A percentile compares a stretch with the other conserved stretches of the same genome.
Evolutionary conservation across 805 yeast species (phyloP).

Genomic region (Saturnispora dispora): DNA sequence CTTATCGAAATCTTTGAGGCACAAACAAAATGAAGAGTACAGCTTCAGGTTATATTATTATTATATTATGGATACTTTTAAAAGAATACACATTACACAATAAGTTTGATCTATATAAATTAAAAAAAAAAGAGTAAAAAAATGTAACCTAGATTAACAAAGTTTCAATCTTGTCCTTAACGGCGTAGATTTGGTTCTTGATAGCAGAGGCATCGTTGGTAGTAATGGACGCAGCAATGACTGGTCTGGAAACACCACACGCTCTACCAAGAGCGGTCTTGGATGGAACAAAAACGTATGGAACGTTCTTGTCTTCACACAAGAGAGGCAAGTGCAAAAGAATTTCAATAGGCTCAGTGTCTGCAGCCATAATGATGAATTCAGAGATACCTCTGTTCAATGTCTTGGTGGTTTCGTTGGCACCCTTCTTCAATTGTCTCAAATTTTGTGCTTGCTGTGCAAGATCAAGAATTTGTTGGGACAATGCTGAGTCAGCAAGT

Average conservation of each 20-base stretch:
- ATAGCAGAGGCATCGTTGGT: conserved; percentile 97
- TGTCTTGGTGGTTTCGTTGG: conserved; percentile 98
- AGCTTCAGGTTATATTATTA: not conserved
- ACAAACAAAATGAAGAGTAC: conserved; percentile 6
- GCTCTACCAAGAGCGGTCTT: conserved; percentile 99
- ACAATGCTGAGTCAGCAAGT: conserved; percentile 88
- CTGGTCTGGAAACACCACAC: conserved; percentile 99
- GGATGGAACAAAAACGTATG: conserved; percentile 97
- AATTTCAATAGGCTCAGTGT: conserved; percentile 98
- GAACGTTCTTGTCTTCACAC: conserved; percentile 99
- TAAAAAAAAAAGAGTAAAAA: not conserved
- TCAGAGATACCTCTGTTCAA: conserved; percentile 99
- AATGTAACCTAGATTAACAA: conserved; percentile 59
- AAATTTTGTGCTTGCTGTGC: conserved; percentile 96
- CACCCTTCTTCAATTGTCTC: conserved; percentile 99
- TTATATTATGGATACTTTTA: not conserved
- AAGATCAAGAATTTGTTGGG: conserved; percentile 95
- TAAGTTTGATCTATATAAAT: not conserved
- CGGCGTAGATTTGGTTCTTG: conserved; percentile 92
- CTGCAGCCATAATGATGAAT: conserved; percentile 99
- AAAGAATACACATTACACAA: not conserved
- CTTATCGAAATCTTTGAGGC: conserved; percentile 33
- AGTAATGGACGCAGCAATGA: conserved; percentile 96
- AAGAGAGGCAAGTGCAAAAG: conserved; percentile 92
- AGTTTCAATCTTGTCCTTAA: conserved; percentile 98